A percentile compares a stretch with the other conserved stretches of the same genome.
Evolutionary conservation across 129 eudicot genomes (phyloP).

Genomic region (Chrysanthemum seticuspe): DNA sequence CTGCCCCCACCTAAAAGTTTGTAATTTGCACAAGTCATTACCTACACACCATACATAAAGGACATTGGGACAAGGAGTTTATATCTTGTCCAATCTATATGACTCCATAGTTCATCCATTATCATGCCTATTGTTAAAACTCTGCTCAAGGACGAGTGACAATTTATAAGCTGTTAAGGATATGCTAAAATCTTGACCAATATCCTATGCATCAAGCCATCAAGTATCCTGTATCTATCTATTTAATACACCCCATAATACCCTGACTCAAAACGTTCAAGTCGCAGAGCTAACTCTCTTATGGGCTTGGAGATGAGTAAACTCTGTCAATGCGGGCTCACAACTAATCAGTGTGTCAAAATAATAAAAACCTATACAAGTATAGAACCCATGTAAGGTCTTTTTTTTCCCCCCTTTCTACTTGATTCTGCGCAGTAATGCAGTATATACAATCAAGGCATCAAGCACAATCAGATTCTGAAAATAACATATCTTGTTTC

Average conservation of each 20-base stretch:
- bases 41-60: not conserved
- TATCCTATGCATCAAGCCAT: not conserved
- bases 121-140: not conserved
- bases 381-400: too few species aligned
- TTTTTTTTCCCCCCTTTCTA: too few species aligned
- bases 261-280: too few species aligned
- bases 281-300: too few species aligned
- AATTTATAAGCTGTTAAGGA: not conserved
- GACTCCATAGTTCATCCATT: not conserved
- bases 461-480: constrained; percentile 8
- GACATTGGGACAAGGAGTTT: not conserved
- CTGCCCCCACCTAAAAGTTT: not conserved
- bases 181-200: not conserved
- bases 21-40: not conserved
- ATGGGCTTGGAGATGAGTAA: too few species aligned
- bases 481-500: constrained; percentile 3
- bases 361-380: too few species aligned
- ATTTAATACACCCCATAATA: not conserved
- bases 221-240: not conserved
- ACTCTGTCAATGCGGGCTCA: too few species aligned
- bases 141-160: not conserved
- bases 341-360: too few species aligned
- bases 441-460: not conserved
- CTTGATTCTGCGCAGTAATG: too few species aligned
- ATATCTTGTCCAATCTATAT: not conserved